Evolutionary conservation across 495 filamentous ascomycete genomes (phyloP).

Genomic region (Ramalina intermedia): DNA sequence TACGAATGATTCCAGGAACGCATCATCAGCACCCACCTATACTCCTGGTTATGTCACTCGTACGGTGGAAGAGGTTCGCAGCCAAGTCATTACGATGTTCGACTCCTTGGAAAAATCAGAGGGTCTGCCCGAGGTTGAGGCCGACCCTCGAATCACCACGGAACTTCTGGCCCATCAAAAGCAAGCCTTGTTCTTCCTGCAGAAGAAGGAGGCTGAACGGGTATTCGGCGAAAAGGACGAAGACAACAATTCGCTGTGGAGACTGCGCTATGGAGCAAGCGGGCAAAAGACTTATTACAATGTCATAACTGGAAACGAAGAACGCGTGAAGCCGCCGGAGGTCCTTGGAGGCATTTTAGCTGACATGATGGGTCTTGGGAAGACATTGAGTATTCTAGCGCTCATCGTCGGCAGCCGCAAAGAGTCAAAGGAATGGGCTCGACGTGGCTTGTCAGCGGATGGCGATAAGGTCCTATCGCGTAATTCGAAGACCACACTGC

Average conservation of each 20-base stretch:
- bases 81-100: conserved; percentile 77
- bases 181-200: conserved; percentile 84
- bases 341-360: conserved; percentile 79
- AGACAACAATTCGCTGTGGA: conserved; percentile 62
- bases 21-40: conserved; percentile 4
- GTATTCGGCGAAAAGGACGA: conserved; percentile 39
- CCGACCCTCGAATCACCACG: conserved; percentile 45
- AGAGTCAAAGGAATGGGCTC: conserved; percentile 44
- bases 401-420: conserved; percentile 48
- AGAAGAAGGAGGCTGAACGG: conserved; percentile 53
- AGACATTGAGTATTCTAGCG: conserved; percentile 79
- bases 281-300: conserved; percentile 55
- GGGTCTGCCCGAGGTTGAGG: conserved; percentile 61
- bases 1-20: conserved; percentile 8
- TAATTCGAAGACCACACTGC: conserved; percentile 67
- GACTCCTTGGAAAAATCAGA: conserved; percentile 62
- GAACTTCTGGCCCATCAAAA: conserved; percentile 75
- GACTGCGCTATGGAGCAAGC: conserved; percentile 32
- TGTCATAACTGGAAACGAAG: conserved; percentile 62
- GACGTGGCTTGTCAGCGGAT: conserved; percentile 11
- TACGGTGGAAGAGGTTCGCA: conserved; percentile 69
- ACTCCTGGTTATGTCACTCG: conserved; percentile 37
- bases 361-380: conserved; percentile 96
- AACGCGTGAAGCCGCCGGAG: conserved; percentile 49
- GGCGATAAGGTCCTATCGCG: conserved; percentile 21